Conservation (phyloP, 306 rosid species). For the Sophora flavescens region DNA sequence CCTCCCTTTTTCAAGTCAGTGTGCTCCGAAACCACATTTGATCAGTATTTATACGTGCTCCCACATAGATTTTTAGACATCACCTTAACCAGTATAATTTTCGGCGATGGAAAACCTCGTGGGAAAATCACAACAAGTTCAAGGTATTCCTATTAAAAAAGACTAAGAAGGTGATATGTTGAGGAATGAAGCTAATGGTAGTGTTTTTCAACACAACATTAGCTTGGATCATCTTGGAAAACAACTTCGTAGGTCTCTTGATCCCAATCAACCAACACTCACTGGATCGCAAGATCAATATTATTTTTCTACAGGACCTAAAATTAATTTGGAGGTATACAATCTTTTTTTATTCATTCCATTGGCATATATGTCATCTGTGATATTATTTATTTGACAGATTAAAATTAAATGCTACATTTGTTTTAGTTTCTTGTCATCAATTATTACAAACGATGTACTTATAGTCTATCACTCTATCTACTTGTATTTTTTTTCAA, state of each 20-base stretch:
- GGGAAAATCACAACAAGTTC: background rate
- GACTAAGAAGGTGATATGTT: background rate
- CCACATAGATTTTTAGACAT: background rate
- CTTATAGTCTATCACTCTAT: too few species aligned
- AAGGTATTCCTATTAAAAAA: background rate
- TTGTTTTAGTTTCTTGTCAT: background rate
- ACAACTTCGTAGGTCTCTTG: background rate
- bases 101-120: background rate
- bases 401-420: background rate
- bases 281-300: background rate
- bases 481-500: too few species aligned
- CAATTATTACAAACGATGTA: background rate
- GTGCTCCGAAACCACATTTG: background rate
- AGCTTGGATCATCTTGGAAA: background rate
- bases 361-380: background rate
- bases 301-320: background rate
- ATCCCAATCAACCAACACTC: background rate
- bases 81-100: background rate
- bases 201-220: background rate
- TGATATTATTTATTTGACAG: background rate
- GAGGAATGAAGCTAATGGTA: background rate
- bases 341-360: background rate
- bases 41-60: background rate
- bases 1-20: background rate
- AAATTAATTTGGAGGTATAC: conserved; percentile 4